Evolutionary conservation across 2,329 filamentous ascomycete genomes (phyloP).

Genomic region (Colletotrichum tanaceti): DNA sequence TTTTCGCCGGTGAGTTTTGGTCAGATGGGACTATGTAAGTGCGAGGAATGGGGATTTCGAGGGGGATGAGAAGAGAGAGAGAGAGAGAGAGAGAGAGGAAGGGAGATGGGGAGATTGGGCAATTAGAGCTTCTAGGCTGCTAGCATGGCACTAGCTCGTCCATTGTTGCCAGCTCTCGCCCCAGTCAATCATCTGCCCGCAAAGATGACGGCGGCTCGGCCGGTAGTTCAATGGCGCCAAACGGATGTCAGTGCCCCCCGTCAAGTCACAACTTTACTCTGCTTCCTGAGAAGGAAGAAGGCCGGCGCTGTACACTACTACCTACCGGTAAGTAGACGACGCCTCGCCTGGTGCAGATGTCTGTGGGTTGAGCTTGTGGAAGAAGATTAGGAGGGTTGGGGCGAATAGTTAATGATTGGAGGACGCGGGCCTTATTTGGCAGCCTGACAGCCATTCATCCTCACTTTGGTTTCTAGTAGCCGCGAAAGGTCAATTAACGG

Average conservation of each 20-base stretch:
- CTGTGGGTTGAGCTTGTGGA: constrained; percentile 13
- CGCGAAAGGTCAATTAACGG: too few relatives aligned
- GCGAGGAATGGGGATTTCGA: neutral
- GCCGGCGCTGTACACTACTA: too few relatives aligned
- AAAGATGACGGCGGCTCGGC: constrained; percentile 23
- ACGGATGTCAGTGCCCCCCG: constrained; percentile 17
- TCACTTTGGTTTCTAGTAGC: neutral
- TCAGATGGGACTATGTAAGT: neutral
- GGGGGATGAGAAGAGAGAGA: constrained; percentile 15
- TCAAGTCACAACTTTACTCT: neutral
- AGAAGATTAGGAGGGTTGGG: neutral
- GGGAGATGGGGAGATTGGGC: neutral
- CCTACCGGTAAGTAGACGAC: too few relatives aligned
- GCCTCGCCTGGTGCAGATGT: constrained; percentile 28
- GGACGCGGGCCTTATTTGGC: neutral
- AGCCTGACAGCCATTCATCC: neutral
- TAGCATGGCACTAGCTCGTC: neutral
- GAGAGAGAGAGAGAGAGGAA: neutral
- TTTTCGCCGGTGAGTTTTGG: neutral
- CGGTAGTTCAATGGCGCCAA: constrained; percentile 28
- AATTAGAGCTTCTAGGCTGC: neutral
- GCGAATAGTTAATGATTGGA: neutral
- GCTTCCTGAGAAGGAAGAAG: neutral
- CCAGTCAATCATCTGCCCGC: constrained; percentile 26
- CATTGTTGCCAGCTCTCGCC: constrained; percentile 8